phyloP scores from a whole-genome alignment of 1,284 basidiomycete species.

The Fomitopsis betulina region DNA sequence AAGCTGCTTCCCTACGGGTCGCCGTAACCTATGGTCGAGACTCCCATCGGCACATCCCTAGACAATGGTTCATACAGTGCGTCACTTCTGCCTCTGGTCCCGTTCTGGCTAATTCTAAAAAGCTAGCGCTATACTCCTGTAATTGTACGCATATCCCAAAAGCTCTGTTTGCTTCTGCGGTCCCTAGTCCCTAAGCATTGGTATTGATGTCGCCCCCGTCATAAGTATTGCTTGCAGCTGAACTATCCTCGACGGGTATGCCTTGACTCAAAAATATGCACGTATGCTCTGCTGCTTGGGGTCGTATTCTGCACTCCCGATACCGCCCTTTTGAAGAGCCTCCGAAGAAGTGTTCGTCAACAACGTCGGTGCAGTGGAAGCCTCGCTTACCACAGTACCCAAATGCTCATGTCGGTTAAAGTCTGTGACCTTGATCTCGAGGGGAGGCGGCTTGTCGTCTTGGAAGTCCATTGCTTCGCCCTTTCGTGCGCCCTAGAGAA shows the following conservation, averaged over 20 bases:
- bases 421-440: conserved; percentile 43
- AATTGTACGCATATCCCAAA: conserved; percentile 12
- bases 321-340: conserved; percentile 76
- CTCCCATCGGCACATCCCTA: conserved; percentile 1
- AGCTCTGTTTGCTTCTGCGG: not conserved
- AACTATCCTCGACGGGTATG: conserved; percentile 20
- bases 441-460: conserved; percentile 26
- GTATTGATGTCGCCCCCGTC: conserved; percentile 27
- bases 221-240: conserved; percentile 29
- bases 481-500: conserved; percentile 25
- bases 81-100: not conserved
- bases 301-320: conserved; percentile 70
- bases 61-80: not conserved
- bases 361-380: not conserved
- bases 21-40: conserved; percentile 22
- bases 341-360: conserved; percentile 20
- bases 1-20: conserved; percentile 67
- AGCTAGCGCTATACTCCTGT: conserved; percentile 1
- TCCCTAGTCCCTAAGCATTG: conserved; percentile 8
- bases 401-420: conserved; percentile 57
- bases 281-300: conserved; percentile 73
- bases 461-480: conserved; percentile 22
- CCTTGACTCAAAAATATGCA: conserved; percentile 71
- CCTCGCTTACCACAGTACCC: conserved; percentile 45
- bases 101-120: not conserved